phyloP scores from a whole-genome alignment of 2,329 filamentous ascomycete genomes.

The Plectosphaerella sp. region DNA sequence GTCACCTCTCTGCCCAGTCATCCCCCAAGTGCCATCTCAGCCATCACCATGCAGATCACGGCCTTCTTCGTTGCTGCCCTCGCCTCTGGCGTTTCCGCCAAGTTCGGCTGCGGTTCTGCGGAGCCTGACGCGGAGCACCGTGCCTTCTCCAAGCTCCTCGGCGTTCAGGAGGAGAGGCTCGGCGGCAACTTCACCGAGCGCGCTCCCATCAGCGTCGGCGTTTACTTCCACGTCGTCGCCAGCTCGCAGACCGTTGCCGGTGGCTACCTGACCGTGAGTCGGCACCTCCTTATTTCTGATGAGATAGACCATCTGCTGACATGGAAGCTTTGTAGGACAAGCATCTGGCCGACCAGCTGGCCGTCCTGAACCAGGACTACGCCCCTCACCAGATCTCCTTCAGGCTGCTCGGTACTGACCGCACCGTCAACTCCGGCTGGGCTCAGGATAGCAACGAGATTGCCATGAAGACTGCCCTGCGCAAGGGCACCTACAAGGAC shows the following conservation, averaged over 20 bases:
- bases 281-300: not conserved
- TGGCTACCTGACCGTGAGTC: conserved; percentile 28
- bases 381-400: not conserved
- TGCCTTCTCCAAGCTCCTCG: conserved; percentile 12
- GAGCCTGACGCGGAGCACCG: conserved; percentile 5
- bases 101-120: conserved; percentile 12
- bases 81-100: too few relatives aligned
- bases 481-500: conserved; percentile 30
- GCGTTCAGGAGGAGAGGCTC: conserved; percentile 9
- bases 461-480: conserved; percentile 37
- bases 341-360: not conserved
- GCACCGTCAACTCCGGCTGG: not conserved
- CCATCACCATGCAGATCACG: too few relatives aligned
- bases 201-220: conserved; percentile 27
- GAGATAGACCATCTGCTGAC: not conserved
- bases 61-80: too few relatives aligned
- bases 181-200: conserved; percentile 11
- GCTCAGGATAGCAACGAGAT: not conserved
- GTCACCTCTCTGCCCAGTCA: too few relatives aligned
- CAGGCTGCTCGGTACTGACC: not conserved
- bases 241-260: conserved; percentile 18
- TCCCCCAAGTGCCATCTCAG: too few relatives aligned
- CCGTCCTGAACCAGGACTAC: not conserved
- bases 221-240: conserved; percentile 34
- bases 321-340: not conserved